Conservation (phyloP, 2,329 filamentous ascomycete genomes). For the Emericellopsis atlantica region DNA sequence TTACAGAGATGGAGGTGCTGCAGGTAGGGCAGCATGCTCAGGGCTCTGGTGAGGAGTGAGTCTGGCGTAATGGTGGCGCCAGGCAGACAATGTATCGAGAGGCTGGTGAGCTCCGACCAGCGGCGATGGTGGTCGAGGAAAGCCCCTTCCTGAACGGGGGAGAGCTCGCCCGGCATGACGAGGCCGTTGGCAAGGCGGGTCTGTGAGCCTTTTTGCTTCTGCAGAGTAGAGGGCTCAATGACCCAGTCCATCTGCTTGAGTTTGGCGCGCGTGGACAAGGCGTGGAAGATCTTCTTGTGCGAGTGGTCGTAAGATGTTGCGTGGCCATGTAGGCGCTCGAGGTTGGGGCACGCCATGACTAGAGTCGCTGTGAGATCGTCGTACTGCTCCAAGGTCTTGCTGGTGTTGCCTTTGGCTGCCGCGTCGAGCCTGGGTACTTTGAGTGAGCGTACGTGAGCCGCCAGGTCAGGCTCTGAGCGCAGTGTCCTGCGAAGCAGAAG, state of each 20-base stretch:
- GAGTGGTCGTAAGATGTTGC: conserved; percentile 40
- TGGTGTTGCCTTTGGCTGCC: conserved; percentile 14
- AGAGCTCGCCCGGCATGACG: conserved; percentile 15
- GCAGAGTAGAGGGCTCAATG: conserved; percentile 23
- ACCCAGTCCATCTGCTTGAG: conserved; percentile 49
- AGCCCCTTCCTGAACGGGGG: conserved; percentile 20
- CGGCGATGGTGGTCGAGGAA: conserved; percentile 39
- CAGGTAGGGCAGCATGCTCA: conserved; percentile 38
- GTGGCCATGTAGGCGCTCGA: conserved; percentile 45
- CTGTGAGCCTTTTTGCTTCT: conserved; percentile 15
- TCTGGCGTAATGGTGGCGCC: conserved; percentile 40
- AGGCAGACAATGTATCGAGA: conserved; percentile 46
- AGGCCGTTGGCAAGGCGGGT: conserved; percentile 6
- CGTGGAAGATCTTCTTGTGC: conserved; percentile 44
- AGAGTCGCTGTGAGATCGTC: conserved; percentile 45
- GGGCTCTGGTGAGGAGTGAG: conserved; percentile 35
- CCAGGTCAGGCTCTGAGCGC: conserved; percentile 37
- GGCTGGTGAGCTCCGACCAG: conserved; percentile 41
- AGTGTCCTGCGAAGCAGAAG: conserved; percentile 45
- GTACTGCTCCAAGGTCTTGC: conserved; percentile 32
- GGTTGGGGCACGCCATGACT: conserved; percentile 52
- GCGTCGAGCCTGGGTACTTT: conserved; percentile 37
- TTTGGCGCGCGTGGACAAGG: conserved; percentile 41
- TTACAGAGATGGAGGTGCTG: conserved; percentile 47
- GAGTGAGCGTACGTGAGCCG: conserved; percentile 40